Conservation (phyloP, 768 basidiomycete species). For the Russula ochroleuca region DNA sequence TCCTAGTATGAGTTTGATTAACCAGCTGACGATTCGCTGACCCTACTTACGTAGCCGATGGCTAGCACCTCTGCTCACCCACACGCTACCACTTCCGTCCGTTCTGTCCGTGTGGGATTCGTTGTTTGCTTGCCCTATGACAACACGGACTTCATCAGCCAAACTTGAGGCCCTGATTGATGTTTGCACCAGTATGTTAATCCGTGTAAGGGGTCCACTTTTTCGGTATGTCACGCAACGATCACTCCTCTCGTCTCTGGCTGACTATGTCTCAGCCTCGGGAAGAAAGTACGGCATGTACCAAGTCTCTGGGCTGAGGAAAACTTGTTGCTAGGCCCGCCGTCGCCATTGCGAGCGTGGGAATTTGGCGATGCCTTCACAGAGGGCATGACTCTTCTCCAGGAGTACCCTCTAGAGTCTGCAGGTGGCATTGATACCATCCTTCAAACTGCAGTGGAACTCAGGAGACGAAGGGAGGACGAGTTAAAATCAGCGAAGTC, state of each 20-base stretch:
- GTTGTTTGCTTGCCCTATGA: conserved; percentile 55
- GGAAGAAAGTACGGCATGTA: conserved; percentile 42
- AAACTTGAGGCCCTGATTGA: conserved; percentile 70
- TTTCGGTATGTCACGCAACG: conserved; percentile 43
- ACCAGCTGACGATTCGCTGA: not conserved
- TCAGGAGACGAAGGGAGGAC: conserved; percentile 49
- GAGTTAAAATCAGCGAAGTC: conserved; percentile 35
- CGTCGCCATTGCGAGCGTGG: conserved; percentile 45
- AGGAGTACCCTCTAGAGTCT: conserved; percentile 57
- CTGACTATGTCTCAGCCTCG: conserved; percentile 42
- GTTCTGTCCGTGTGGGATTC: conserved; percentile 67
- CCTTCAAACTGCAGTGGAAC: conserved; percentile 61
- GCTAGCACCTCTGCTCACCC: conserved; percentile 66
- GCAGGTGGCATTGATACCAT: conserved; percentile 69
- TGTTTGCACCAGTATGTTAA: conserved; percentile 64
- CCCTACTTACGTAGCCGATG: conserved; percentile 50
- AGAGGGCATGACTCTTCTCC: conserved; percentile 61
- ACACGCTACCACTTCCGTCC: conserved; percentile 62
- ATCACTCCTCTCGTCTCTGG: not conserved
- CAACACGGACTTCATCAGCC: conserved; percentile 49
- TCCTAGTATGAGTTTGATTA: conserved; percentile 55
- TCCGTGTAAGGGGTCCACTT: conserved; percentile 51
- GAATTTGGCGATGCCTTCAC: conserved; percentile 61
- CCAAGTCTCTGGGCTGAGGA: conserved; percentile 56
- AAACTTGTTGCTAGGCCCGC: conserved; percentile 35